Conservation (phyloP, 208 protist species). For the Angomonas deanei region DNA sequence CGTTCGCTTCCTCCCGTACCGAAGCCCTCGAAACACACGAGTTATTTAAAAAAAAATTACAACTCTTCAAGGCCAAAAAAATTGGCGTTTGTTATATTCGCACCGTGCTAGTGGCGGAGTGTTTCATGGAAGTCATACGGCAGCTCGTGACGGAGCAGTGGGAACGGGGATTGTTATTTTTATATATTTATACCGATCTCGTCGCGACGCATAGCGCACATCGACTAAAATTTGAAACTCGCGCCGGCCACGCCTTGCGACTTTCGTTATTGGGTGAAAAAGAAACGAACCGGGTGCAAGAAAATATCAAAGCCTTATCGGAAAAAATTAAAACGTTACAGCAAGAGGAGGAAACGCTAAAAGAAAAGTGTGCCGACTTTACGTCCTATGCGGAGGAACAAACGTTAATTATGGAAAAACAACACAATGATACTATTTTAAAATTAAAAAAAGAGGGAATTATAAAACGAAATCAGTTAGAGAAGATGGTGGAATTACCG, state of each 20-base stretch:
- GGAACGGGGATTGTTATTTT: conserved; percentile 79
- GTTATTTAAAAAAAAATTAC: conserved; percentile 32
- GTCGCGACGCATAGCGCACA: conserved; percentile 73
- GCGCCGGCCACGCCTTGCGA: conserved; percentile 80
- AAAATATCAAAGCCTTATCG: conserved; percentile 44
- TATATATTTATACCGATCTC: conserved; percentile 74
- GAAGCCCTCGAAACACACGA: conserved; percentile 61
- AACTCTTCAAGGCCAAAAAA: conserved; percentile 27
- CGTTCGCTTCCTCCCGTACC: conserved; percentile 57
- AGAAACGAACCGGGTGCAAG: conserved; percentile 55
- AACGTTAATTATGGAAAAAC: conserved; percentile 72
- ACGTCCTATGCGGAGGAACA: conserved; percentile 63
- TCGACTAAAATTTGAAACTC: conserved; percentile 76
- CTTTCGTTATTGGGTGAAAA: conserved; percentile 85
- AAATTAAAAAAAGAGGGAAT: conserved; percentile 75
- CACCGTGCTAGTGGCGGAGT: conserved; percentile 73
- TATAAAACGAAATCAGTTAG: conserved; percentile 71
- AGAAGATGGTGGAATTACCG: conserved; percentile 65
- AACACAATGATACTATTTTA: conserved; percentile 65
- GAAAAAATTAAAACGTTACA: conserved; percentile 38
- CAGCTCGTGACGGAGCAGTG: conserved; percentile 78
- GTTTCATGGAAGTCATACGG: conserved; percentile 84
- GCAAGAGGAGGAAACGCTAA: conserved; percentile 57
- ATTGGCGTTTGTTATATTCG: conserved; percentile 22
- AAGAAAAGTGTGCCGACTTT: conserved; percentile 57